A percentile compares a stretch with the other conserved stretches of the same genome.
phyloP scores from a whole-genome alignment of 2,329 filamentous ascomycete species.

The Lomentospora prolificans region DNA sequence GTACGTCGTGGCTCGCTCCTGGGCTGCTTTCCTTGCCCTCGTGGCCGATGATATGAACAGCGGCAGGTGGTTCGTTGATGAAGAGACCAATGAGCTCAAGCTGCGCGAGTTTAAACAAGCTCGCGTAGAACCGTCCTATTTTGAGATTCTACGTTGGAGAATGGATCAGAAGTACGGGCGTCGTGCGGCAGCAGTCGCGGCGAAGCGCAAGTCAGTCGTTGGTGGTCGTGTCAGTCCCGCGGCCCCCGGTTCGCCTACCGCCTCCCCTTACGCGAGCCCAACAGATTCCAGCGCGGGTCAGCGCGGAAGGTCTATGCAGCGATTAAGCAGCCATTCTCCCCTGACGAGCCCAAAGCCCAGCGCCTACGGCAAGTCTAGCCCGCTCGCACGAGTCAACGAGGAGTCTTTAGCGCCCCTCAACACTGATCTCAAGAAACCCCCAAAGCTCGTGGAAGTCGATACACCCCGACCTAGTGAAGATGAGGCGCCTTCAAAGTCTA shows the following conservation, averaged over 20 bases:
- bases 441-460: slow-evolving; percentile 47
- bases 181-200: slow-evolving; percentile 22
- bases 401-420: slow-evolving; percentile 40
- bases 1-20: slow-evolving; percentile 89
- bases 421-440: slow-evolving; percentile 30
- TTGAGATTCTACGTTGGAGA: slow-evolving; percentile 92
- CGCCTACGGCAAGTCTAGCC: slow-evolving; percentile 58
- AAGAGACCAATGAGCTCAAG: slow-evolving; percentile 85
- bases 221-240: slow-evolving; percentile 18
- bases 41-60: slow-evolving; percentile 86
- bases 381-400: slow-evolving; percentile 65
- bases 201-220: slow-evolving; percentile 43
- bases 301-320: slow-evolving; percentile 62
- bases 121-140: slow-evolving; percentile 83
- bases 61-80: slow-evolving; percentile 85
- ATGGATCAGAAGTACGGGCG: slow-evolving; percentile 92
- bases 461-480: slow-evolving; percentile 37
- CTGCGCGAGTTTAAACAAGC: slow-evolving; percentile 82
- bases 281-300: slow-evolving; percentile 47
- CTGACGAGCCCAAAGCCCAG: slow-evolving; percentile 55
- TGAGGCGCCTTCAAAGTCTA: slow-evolving; percentile 23
- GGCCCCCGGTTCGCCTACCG: slow-evolving; percentile 31
- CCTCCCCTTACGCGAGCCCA: slow-evolving; percentile 57
- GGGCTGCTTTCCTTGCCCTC: slow-evolving; percentile 75
- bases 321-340: slow-evolving; percentile 55